Evolutionary conservation across 768 basidiomycete species (phyloP).

Genomic region (Tricholoma saponaceum): DNA sequence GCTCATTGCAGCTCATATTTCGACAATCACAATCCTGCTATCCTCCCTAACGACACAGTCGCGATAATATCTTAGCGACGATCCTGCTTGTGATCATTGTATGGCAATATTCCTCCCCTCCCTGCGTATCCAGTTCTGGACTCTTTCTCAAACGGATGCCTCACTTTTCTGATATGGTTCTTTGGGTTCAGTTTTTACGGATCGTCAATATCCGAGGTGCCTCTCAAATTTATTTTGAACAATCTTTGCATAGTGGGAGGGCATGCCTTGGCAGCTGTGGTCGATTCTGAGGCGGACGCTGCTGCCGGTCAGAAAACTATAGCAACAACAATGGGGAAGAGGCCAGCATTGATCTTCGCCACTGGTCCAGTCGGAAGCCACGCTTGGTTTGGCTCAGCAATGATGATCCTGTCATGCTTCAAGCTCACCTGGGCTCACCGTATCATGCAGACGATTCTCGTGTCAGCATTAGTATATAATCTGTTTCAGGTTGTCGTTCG

Average conservation of each 20-base stretch:
- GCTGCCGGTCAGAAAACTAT: no score
- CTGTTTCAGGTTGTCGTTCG: background rate
- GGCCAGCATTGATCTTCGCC: no score
- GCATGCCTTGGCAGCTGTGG: no score
- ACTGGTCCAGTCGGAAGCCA: no score
- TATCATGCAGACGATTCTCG: no score
- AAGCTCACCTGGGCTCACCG: no score
- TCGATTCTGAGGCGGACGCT: no score
- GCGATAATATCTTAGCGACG: background rate
- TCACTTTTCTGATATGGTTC: background rate
- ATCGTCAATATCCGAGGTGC: background rate
- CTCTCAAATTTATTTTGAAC: background rate
- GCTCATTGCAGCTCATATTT: background rate
- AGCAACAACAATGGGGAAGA: no score
- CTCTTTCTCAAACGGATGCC: background rate
- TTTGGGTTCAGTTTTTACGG: constrained; percentile 2
- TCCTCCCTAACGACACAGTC: background rate
- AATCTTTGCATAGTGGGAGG: background rate
- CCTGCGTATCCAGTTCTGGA: background rate
- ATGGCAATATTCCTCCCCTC: background rate
- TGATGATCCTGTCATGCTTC: no score
- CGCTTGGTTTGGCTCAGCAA: no score
- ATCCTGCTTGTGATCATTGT: background rate
- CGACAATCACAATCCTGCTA: background rate
- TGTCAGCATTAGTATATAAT: background rate